Evolutionary conservation across 2,329 filamentous ascomycete species (phyloP), one percentile per base, ranked within the genome.

Genomic region (Penicillium glabrum): DNA sequence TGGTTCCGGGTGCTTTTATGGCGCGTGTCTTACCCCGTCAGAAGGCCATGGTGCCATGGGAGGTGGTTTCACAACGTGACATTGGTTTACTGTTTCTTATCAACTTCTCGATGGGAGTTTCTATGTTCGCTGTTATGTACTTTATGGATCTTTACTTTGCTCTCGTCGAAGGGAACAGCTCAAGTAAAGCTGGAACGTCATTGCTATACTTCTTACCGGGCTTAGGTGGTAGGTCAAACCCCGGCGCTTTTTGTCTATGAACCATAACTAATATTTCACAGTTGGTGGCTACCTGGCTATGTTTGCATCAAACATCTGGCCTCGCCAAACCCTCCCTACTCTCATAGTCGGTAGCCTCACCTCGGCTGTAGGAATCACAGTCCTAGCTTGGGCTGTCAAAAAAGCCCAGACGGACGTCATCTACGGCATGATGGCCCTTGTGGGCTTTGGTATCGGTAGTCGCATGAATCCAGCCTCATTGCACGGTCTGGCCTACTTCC

Each of bases 111-210:
- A 51, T 59, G 27, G 57, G 57, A 4, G 41, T 46, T 66, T 66
- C 73, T 0, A 70, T 79, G 61, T 81, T 80, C 67, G 76, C 81
- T 13, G 82, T 86, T 1, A 83, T 89, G 61, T 90, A 89, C 69
- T 90, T 89, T 63, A 83, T 87, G 62, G 84, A 83, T 16, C 80
- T 89, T 19, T 90, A 89, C 70, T 89, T 89, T 68, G 83, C 83
- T 2, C 73, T 88, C 16, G 86, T 89, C 0, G 75, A 84, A 70
- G 79, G 77, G 6, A 83, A 83, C 59, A 69, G 61, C 27, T 77
- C 74, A 27, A 80, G 79, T 24, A 66, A 82, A 48, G 79, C 85
- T 1, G 85, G 85, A 3, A 65, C 80, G 0, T 80, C 86, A 56
- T 75, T 90, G 11, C 72, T 89, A 1, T 89, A 82, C 68, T 89